Evolutionary conservation across 371 early-diverging fungal species (phyloP), one percentile per base, ranked within the genome.

Genomic region (Lichtheimia ramosa): DNA sequence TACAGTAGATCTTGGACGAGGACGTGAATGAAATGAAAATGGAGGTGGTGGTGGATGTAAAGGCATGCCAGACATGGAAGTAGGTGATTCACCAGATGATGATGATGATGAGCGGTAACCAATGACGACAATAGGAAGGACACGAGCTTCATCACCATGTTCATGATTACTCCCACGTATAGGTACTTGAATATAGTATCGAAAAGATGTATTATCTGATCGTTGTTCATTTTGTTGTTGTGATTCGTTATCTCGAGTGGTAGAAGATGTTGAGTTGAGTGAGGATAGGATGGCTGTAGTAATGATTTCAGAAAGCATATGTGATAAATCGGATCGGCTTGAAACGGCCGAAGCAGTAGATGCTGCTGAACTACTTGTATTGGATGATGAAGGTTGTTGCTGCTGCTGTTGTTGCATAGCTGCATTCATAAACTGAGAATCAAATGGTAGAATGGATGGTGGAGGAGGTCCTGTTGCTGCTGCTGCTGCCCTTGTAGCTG

Each of bases 301-400:
- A 7, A 67, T 67, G 40, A 67, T 63, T 28, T 67, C 68, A 27
- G 68, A 67, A 1, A 67, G 28, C 60, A 67, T 63, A 21, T 67
- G 68, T 15, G 63, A 63, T 25, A 67, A 39, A 34, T 67, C 68
- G 16, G 63, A 63, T 3, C 59, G 27, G 43, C 54, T 59, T 40
- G 63, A 56, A 28, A 67, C 43, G 48, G 60, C 65, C 12, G 68
- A 67, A 12, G 60, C 48, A 2, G 63, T 67, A 7, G 68, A 67
- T 13, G 68, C 68, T 12, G 68, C 63, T 10, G 68, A 63, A 43
- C 63, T 62, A 13, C 53, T 40, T 20, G 56, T 6, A 24, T 24
- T 41, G 56, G 54, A 39, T n/a, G 20, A 21, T 54, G 54, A 42
- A 40, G 34, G 15, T 34, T 3, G 48, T 48, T 48, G 48, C 6